These are phyloP conservation scores for Paramecium octaurelia DNA, from an alignment of 73 alveolate genomes.

Conservation along the genomic window DNA sequence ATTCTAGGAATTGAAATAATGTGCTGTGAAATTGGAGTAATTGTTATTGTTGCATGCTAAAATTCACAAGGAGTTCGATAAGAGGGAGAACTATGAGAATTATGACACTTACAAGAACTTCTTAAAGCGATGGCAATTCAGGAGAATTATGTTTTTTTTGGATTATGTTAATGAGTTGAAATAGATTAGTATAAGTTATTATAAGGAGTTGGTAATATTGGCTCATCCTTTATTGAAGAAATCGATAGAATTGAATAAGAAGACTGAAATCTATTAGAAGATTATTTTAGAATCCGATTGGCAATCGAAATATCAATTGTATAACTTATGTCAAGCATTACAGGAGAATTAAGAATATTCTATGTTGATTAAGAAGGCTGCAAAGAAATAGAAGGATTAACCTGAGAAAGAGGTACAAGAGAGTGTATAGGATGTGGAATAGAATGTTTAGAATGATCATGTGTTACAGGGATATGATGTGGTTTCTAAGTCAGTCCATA, in stretches of 20 bases:
- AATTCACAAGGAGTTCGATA: background rate
- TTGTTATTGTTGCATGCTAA: background rate
- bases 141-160: background rate
- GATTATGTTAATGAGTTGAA: constrained; percentile 5
- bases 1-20: background rate
- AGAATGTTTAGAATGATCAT: background rate
- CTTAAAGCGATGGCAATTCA: background rate
- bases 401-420: background rate
- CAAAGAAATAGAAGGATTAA: background rate
- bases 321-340: background rate
- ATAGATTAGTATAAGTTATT: background rate
- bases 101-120: background rate
- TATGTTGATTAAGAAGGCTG: background rate
- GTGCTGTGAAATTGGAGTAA: background rate
- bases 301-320: background rate
- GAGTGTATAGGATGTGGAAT: background rate
- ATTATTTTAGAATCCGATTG: background rate
- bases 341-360: background rate
- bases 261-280: background rate
- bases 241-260: background rate
- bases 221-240: background rate
- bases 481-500: background rate
- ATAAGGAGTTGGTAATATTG: background rate
- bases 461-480: background rate
- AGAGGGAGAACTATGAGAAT: background rate